These are phyloP conservation scores for Didymellaceae sp. DNA, from an alignment of 2,329 filamentous ascomycete species.

Conservation along the genomic window DNA sequence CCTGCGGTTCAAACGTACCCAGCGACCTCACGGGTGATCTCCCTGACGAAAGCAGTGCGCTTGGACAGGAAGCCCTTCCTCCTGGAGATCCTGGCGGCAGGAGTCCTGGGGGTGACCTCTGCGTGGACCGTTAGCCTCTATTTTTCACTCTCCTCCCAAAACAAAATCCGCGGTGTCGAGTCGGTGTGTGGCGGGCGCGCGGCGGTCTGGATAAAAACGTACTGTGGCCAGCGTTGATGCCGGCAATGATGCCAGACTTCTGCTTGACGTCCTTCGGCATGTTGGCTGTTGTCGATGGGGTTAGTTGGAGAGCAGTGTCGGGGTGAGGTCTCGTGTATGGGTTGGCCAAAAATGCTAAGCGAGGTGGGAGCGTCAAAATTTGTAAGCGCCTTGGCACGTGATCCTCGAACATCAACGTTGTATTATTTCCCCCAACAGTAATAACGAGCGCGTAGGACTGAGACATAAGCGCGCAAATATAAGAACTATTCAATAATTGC, in stretches of 20 bases:
- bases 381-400: conserved; percentile 28
- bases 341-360: no score
- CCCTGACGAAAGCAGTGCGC: conserved; percentile 94
- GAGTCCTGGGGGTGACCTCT: conserved; percentile 60
- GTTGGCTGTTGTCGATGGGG: conserved; percentile 47
- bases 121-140: conserved; percentile 37
- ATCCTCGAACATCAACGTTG: no score
- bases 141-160: conserved; percentile 21
- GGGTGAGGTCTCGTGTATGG: no score
- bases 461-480: no score
- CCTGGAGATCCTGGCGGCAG: conserved; percentile 61
- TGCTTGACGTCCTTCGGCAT: conserved; percentile 63
- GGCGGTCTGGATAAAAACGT: conserved; percentile 54
- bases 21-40: conserved; percentile 98
- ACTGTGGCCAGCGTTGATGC: conserved; percentile 71
- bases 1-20: conserved; percentile 67
- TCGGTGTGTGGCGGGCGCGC: conserved; percentile 18
- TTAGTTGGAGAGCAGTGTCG: conserved; percentile 17
- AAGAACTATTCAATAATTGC: no score
- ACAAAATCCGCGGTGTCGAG: conserved; percentile 12
- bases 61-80: conserved; percentile 97
- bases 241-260: conserved; percentile 62
- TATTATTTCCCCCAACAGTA: no score
- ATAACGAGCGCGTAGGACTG: no score
- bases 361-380: no score